Evolutionary conservation across 148 eudicot genomes (phyloP).

Genomic region (Mesembryanthemum crystallinum): DNA sequence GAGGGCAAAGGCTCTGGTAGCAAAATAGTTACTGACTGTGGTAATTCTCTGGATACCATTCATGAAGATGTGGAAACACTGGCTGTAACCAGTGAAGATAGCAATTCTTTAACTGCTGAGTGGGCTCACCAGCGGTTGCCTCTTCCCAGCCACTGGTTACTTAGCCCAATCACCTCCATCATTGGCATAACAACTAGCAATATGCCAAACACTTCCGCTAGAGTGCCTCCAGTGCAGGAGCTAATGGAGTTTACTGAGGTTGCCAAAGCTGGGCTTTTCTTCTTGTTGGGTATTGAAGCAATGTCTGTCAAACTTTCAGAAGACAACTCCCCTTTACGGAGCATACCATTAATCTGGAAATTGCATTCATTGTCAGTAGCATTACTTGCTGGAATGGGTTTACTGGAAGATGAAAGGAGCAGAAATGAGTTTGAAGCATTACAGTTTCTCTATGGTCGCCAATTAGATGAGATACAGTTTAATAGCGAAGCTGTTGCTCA

Average conservation of each 20-base stretch:
- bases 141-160: conserved; percentile 82
- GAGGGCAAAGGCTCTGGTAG: conserved; percentile 21
- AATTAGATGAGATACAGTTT: conserved; percentile 44
- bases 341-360: conserved; percentile 75
- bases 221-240: conserved; percentile 13
- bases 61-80: conserved; percentile 54
- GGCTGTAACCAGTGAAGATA: conserved; percentile 20
- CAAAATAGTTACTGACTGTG: conserved; percentile 26
- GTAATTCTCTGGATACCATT: conserved; percentile 56
- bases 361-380: conserved; percentile 75
- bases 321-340: conserved; percentile 36
- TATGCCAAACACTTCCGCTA: conserved; percentile 25
- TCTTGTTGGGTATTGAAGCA: conserved; percentile 79
- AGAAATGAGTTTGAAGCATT: conserved; percentile 59
- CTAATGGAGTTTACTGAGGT: conserved; percentile 45
- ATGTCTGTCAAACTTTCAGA: conserved; percentile 44
- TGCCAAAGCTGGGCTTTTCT: conserved; percentile 76
- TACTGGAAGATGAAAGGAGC: conserved; percentile 76
- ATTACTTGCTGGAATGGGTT: conserved; percentile 63
- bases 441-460: conserved; percentile 66
- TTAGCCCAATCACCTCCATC: conserved; percentile 63
- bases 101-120: conserved; percentile 49
- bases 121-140: conserved; percentile 95
- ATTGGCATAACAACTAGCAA: conserved; percentile 24
- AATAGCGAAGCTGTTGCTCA: conserved; percentile 19